Base-by-base conservation (phyloP, 352 stramenopile genomes). In the Pythium insidiosum region DNA sequence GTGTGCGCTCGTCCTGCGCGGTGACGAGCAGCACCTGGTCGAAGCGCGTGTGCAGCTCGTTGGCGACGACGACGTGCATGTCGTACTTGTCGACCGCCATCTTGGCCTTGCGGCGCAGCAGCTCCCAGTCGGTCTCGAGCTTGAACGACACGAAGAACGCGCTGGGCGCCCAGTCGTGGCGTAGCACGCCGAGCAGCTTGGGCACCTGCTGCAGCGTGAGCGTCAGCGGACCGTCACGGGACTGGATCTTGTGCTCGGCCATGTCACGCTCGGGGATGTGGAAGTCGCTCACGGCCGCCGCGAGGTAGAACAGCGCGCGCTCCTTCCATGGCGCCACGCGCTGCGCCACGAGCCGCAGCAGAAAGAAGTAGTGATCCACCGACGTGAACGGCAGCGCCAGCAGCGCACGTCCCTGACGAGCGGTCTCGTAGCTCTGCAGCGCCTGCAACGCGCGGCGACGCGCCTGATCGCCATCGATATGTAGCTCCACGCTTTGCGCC, bases 141-240 rank as follows among this genome's bases (percentile, higher is more conserved):
- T 99, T 99, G 73, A 99, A 99, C 22, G 88, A 98, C 18, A 98
- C 88, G 19, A 95, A 77, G 67, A 98, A 99, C 9, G 92, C 89
- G 31, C 96, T 47, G 2, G 95, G 95, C 18, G 91, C 94, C 95
- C 95, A 99, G 16, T 82, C 54, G 25, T 73, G 63, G 21, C 88
- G 72, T 42, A 99, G 39, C 28, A 92, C 61, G 24, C 88, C 88
- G 19, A 99, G 84, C 34, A 96, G 80, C 72, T 99, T 99, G 10
- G 97, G 96, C 24, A 98, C 77, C 26, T 95, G 88, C 48, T 87
- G 61, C 31, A 99, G 61, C 29, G 63, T 73, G n/a, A 99, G 68
- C 28, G 69, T 68, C 21, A 93, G 55, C 25, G 66, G 70, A 4
- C 84, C 73, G 5, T 49, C 66, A 13, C 67, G 68, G 5, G 88